phyloP scores from a whole-genome alignment of 768 basidiomycete species.

The Phanerochaete carnosa region DNA sequence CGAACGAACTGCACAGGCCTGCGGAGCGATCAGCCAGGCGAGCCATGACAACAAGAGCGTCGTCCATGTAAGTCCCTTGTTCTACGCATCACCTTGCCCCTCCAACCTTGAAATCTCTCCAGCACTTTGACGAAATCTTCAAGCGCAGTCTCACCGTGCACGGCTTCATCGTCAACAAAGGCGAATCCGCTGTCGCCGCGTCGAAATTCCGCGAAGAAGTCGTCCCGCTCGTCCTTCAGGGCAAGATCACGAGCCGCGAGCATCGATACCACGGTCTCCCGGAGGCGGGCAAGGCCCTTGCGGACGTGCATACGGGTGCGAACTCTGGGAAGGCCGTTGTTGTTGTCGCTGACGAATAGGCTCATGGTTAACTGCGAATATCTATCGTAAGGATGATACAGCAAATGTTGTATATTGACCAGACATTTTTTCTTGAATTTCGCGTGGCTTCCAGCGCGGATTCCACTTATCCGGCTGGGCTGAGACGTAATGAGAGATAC shows the following conservation, averaged over 20 bases:
- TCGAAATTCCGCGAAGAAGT: conserved; percentile 1
- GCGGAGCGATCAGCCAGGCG: conserved; percentile 8
- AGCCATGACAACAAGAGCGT: conserved; percentile 4
- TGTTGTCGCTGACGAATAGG: conserved; percentile 7
- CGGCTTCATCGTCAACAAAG: conserved; percentile 3
- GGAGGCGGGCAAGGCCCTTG: conserved; percentile 3
- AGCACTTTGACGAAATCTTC: conserved; percentile 12
- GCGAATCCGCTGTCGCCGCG: neutral
- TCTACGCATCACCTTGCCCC: neutral
- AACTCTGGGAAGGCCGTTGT: conserved; percentile 11
- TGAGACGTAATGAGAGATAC: too few relatives aligned
- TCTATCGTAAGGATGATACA: too few relatives aligned
- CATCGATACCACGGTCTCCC: neutral
- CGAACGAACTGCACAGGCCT: neutral
- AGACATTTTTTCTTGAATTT: too few relatives aligned
- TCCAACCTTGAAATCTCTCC: neutral
- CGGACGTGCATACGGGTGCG: neutral
- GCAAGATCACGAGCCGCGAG: conserved; percentile 8
- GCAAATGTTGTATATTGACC: too few relatives aligned
- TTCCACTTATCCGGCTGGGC: too few relatives aligned
- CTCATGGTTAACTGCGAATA: too few relatives aligned
- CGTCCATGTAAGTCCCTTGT: conserved; percentile 1
- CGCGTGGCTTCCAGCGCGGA: too few relatives aligned
- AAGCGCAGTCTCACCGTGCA: conserved; percentile 10
- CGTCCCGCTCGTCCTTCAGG: conserved; percentile 3